Evolutionary conservation across 768 basidiomycete species (phyloP).

Genomic region (Hygrophorus russula): DNA sequence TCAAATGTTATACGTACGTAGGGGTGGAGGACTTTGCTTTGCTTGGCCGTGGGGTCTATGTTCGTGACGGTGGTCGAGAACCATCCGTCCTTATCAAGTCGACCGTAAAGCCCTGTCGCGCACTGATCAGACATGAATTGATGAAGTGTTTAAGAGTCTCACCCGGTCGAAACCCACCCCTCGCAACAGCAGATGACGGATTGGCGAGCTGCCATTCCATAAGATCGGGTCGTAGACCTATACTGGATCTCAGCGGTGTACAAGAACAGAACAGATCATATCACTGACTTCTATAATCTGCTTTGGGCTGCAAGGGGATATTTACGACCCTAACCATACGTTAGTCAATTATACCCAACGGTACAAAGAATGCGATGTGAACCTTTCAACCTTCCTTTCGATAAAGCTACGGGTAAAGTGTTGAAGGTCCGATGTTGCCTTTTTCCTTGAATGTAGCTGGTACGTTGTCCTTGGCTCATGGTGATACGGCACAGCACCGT

Average conservation of each 20-base stretch:
- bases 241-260: neutral
- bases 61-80: conserved; percentile 76
- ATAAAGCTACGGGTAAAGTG: conserved; percentile 53
- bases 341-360: neutral
- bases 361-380: neutral
- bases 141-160: conserved; percentile 10
- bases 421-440: conserved; percentile 42
- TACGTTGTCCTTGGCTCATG: conserved; percentile 26
- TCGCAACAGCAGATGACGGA: conserved; percentile 47
- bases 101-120: conserved; percentile 35
- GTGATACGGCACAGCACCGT: conserved; percentile 21
- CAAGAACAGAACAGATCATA: neutral
- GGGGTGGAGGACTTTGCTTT: conserved; percentile 58
- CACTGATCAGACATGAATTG: neutral
- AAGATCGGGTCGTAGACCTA: conserved; percentile 33
- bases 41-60: conserved; percentile 70
- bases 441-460: conserved; percentile 36
- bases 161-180: conserved; percentile 38
- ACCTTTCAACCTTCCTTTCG: conserved; percentile 47
- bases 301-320: conserved; percentile 43
- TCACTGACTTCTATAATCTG: conserved; percentile 52
- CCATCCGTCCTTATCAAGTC: conserved; percentile 40
- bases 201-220: conserved; percentile 53
- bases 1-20: conserved; percentile 27
- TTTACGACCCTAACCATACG: conserved; percentile 36